Conservation (phyloP, 345 rosid species). For the Limnanthes douglasii region DNA sequence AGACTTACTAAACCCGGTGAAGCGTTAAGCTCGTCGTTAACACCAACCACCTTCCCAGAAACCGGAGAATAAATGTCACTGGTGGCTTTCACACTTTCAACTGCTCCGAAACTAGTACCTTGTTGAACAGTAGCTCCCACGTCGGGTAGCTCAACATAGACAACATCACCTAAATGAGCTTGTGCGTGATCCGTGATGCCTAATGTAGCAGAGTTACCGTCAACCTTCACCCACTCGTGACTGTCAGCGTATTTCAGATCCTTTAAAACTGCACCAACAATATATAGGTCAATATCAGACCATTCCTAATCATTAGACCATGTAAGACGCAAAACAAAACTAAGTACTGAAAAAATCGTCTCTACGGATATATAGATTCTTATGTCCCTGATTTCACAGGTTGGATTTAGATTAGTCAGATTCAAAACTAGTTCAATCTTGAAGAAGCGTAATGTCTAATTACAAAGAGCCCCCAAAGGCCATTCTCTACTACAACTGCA, state of each 20-base stretch:
- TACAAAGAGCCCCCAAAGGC: no score
- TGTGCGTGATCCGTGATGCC: conserved; percentile 98
- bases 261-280: conserved; percentile 47
- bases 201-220: conserved; percentile 55
- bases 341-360: no score
- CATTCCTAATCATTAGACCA: no score
- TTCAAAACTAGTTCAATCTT: no score
- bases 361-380: no score
- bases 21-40: conserved; percentile 41
- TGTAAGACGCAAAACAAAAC: no score
- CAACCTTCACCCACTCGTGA: conserved; percentile 92
- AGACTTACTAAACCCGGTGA: conserved; percentile 78
- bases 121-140: conserved; percentile 48
- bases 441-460: no score
- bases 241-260: conserved; percentile 77
- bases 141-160: conserved; percentile 83
- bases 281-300: no score
- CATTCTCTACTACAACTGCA: no score
- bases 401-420: no score
- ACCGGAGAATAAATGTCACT: conserved; percentile 90
- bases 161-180: conserved; percentile 95
- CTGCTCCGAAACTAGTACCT: conserved; percentile 81
- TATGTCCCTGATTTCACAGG: no score
- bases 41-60: conserved; percentile 70
- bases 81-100: conserved; percentile 98